A percentile compares a stretch with the other conserved stretches of the same genome.
Evolutionary conservation across 2,329 filamentous ascomycete genomes (phyloP).

Genomic region (Ilyonectria sp.): DNA sequence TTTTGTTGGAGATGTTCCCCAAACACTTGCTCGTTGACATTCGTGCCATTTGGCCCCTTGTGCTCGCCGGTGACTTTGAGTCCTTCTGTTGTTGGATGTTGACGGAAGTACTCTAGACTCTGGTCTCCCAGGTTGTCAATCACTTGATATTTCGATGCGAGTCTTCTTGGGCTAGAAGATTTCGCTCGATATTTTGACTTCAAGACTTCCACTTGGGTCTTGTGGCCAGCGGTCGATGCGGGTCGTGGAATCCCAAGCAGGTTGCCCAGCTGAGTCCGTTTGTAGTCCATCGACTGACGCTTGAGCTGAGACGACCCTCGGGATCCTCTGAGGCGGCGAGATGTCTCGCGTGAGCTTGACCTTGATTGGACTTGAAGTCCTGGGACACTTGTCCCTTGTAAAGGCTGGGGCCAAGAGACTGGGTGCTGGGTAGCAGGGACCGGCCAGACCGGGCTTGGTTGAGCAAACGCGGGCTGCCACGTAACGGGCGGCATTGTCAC

Average conservation of each 20-base stretch:
- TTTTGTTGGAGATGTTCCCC: background rate
- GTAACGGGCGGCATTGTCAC: background rate
- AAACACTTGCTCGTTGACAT: background rate
- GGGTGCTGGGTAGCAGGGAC: background rate
- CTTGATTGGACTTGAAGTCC: background rate
- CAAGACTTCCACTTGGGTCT: background rate
- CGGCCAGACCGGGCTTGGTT: background rate
- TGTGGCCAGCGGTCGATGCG: conserved; percentile 1
- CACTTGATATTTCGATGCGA: background rate
- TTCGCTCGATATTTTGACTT: background rate
- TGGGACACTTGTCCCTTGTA: background rate
- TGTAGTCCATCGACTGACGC: background rate
- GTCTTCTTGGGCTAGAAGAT: background rate
- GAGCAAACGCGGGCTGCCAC: background rate
- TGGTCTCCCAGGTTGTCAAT: background rate
- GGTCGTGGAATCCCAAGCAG: background rate
- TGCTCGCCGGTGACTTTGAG: background rate
- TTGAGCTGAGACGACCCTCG: background rate
- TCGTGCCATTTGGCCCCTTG: background rate
- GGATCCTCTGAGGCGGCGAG: background rate
- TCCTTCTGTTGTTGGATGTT: background rate
- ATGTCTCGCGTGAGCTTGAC: background rate
- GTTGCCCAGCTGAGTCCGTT: background rate
- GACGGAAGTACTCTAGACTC: too few species aligned
- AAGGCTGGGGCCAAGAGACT: background rate